Percentiles rank a stretch among this genome's conserved stretches.
Evolutionary conservation across 1,284 basidiomycete species (phyloP).

Genomic region (Athelia psychrophila): DNA sequence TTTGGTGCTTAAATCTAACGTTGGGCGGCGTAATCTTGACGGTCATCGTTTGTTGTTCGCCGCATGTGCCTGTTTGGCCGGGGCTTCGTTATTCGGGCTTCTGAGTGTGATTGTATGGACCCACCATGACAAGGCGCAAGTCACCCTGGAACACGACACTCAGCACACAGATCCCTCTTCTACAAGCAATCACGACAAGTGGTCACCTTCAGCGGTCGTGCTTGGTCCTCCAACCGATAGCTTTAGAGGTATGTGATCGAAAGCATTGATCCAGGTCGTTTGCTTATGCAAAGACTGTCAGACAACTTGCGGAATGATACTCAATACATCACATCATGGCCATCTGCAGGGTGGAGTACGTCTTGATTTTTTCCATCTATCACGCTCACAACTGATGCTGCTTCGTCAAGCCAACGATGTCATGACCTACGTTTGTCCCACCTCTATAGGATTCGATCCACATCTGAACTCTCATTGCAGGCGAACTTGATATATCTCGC

Average conservation of each 20-base stretch:
- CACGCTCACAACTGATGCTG: constrained; percentile 5
- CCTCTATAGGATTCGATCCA: not conserved
- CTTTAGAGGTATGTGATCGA: constrained; percentile 45
- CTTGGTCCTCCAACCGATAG: constrained; percentile 38
- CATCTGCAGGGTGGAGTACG: constrained; percentile 70
- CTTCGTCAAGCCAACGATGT: constrained; percentile 58
- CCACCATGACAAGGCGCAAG: constrained; percentile 4
- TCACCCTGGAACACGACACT: not conserved
- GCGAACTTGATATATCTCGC: constrained; percentile 69
- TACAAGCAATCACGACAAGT: not conserved
- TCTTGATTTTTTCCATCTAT: constrained; percentile 6
- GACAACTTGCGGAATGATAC: constrained; percentile 55
- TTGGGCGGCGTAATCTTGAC: not conserved
- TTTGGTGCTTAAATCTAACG: no score
- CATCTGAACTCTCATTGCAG: constrained; percentile 24
- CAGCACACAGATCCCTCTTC: not conserved
- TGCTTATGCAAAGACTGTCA: constrained; percentile 9
- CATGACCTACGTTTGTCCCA: constrained; percentile 53
- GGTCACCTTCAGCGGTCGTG: not conserved
- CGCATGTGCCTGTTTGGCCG: constrained; percentile 25
- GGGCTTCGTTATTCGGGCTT: constrained; percentile 32
- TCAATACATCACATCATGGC: constrained; percentile 67
- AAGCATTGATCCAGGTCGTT: not conserved
- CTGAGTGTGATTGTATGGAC: constrained; percentile 26
- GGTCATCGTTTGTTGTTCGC: not conserved